These are phyloP conservation scores for Camellia japonica DNA, from an alignment of 148 eudicot genomes.

Conservation along the genomic window DNA sequence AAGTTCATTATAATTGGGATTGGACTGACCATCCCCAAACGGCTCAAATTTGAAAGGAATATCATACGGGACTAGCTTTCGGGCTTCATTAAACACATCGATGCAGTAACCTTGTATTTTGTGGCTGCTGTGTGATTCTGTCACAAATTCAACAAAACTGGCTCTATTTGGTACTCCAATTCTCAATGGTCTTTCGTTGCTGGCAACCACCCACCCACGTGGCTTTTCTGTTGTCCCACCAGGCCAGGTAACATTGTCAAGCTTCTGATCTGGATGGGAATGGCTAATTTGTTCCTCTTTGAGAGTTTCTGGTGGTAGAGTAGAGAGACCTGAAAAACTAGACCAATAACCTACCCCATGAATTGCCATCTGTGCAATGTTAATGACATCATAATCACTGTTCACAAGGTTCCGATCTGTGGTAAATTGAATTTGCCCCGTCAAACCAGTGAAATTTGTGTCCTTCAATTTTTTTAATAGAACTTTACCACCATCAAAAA, in stretches of 20 bases:
- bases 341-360: slow-evolving; percentile 47
- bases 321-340: slow-evolving; percentile 38
- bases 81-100: slow-evolving; percentile 38
- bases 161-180: slow-evolving; percentile 38
- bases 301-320: slow-evolving; percentile 27
- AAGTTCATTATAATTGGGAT: slow-evolving; percentile 32
- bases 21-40: slow-evolving; percentile 35
- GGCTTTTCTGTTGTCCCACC: slow-evolving; percentile 29
- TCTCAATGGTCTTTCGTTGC: slow-evolving; percentile 30
- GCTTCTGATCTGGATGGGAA: slow-evolving; percentile 20
- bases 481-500: slow-evolving; percentile 29
- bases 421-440: slow-evolving; percentile 31
- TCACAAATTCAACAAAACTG: slow-evolving; percentile 38
- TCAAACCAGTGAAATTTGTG: slow-evolving; percentile 30
- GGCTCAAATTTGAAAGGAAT: slow-evolving; percentile 31
- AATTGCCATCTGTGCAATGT: slow-evolving; percentile 19
- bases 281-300: slow-evolving; percentile 1
- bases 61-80: slow-evolving; percentile 35
- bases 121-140: slow-evolving; percentile 18
- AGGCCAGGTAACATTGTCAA: slow-evolving; percentile 34
- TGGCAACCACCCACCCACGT: slow-evolving; percentile 45
- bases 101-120: slow-evolving; percentile 37
- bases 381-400: slow-evolving; percentile 29
- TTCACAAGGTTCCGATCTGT: slow-evolving; percentile 25
- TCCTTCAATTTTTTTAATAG: slow-evolving; percentile 22